Evolutionary conservation across 148 eudicot species (phyloP), one percentile per base, ranked within the genome.

Genomic region (Chenopodium formosanum): DNA sequence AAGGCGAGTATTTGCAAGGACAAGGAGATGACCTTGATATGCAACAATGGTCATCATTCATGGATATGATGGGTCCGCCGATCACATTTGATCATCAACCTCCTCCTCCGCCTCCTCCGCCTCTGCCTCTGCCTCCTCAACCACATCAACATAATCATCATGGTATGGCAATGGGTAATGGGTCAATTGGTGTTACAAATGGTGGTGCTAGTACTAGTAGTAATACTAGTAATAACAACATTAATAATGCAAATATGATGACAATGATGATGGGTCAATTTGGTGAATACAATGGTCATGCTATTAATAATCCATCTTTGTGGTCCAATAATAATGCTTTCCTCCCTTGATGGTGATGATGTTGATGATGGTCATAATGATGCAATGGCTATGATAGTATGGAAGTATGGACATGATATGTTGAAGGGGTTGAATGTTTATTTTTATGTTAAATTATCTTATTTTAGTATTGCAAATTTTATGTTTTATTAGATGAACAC

Each of bases 41-140:
- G 84, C 87, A 85, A 78, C 87, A 81, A 81, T 85, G 87, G 87
- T 34, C 87, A 66, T 85, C 87, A 74, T 85, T 73, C 62, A 73
- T 81, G 82, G 87, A 85, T 47, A 85, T 85, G 87, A 53, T 81
- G 76, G 76, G 31, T 1, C 75, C 87, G 29, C 25, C 84, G 9
- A 31, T 60, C 22, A 20, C 29, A 27, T 64, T 34, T 74, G 82
- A 81, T 53, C 78, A 64, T 50, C 77, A 60, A 32, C 76, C 34
- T 17, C 84, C 58, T 48, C 70, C 52, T 12, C 76, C 53, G 32
- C 75, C 40, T 32, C 44, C 22, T 31, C 78, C 19, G 20, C 67
- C 53, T 53, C 75, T n/a, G 32, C 44, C 22, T 31, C 78, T 23
- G 20, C 67, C 29, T 67, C 46, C 50, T 20, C 58, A 80, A 60